Conservation (phyloP, 2,329 filamentous ascomycete species). For the Cercospora citrullina region DNA sequence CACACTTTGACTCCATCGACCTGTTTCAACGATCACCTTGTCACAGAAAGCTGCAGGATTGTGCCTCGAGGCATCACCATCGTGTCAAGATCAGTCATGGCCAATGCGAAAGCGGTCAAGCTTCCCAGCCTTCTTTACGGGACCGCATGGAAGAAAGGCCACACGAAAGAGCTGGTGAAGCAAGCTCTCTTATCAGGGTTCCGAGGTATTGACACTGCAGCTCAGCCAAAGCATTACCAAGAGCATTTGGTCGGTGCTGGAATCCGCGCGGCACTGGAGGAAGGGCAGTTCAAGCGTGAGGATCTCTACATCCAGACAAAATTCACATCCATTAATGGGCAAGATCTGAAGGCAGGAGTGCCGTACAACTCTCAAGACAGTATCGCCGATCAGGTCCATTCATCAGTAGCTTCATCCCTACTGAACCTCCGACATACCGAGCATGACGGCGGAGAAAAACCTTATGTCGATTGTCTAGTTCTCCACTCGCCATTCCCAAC, state of each 20-base stretch:
- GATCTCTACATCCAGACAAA: constrained; percentile 83
- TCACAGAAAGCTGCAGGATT: not conserved
- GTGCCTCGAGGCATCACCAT: constrained; percentile 5
- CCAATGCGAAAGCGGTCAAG: constrained; percentile 16
- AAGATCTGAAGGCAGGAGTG: constrained; percentile 57
- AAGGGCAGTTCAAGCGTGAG: constrained; percentile 54
- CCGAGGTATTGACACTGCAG: constrained; percentile 72
- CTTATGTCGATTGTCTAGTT: constrained; percentile 60
- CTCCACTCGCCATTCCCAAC: constrained; percentile 59
- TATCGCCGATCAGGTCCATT: constrained; percentile 64
- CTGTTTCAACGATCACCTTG: constrained; percentile 20
- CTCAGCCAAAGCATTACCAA: constrained; percentile 72
- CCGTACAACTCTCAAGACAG: constrained; percentile 63
- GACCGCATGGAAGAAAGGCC: constrained; percentile 81
- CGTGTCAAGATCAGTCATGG: constrained; percentile 18
- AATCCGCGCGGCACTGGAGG: constrained; percentile 60
- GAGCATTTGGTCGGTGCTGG: constrained; percentile 70
- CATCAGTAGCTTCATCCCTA: constrained; percentile 68
- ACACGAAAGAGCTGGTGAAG: constrained; percentile 66
- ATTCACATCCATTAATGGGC: constrained; percentile 66
- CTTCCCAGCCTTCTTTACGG: constrained; percentile 66
- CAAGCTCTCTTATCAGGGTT: constrained; percentile 69
- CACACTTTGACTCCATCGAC: constrained; percentile 8
- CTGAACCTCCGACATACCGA: constrained; percentile 53
- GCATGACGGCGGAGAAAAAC: constrained; percentile 41